A percentile compares a stretch with the other conserved stretches of the same genome.
These are phyloP conservation scores for Polytrichum formosum DNA, from an alignment of 225 moss, liverwort and hornwort species.

Conservation along the genomic window DNA sequence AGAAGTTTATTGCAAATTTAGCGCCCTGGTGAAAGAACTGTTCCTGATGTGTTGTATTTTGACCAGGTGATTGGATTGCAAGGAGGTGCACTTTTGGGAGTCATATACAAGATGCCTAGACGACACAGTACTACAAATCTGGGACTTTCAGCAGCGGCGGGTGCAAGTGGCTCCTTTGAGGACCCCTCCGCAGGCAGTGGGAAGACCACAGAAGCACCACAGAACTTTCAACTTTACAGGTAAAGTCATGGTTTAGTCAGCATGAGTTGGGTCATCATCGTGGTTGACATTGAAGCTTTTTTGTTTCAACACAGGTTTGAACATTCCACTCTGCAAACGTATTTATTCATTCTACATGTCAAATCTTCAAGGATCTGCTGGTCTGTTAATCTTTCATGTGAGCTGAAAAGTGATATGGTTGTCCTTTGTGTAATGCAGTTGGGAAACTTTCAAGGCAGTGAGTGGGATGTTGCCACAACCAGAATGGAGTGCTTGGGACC, in stretches of 20 bases:
- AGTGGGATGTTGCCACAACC: slow-evolving; percentile 96
- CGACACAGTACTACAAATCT: slow-evolving; percentile 54
- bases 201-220: slow-evolving; percentile 73
- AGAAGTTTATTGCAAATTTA: too few species aligned
- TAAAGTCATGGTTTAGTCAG: slow-evolving; percentile 11
- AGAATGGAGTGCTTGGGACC: slow-evolving; percentile 98
- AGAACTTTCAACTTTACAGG: slow-evolving; percentile 97
- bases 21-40: too few species aligned
- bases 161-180: slow-evolving; percentile 34
- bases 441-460: slow-evolving; percentile 92
- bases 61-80: slow-evolving; percentile 84
- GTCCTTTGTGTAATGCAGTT: slow-evolving; percentile 44
- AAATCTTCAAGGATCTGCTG: too few species aligned
- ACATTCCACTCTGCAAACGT: too few species aligned
- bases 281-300: too few species aligned
- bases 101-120: slow-evolving; percentile 93
- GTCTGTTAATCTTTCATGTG: background rate
- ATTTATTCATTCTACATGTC: too few species aligned
- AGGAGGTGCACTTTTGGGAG: slow-evolving; percentile 92
- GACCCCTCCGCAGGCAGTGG: slow-evolving; percentile 31
- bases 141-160: slow-evolving; percentile 54
- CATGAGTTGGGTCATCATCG: too few species aligned
- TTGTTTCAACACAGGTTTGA: too few species aligned
- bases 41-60: slow-evolving; percentile 7
- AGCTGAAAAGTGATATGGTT: too few species aligned